Percentiles rank a stretch among this genome's conserved stretches.
phyloP scores from a whole-genome alignment of 805 yeast species.

The Yarrowia osloensis region DNA sequence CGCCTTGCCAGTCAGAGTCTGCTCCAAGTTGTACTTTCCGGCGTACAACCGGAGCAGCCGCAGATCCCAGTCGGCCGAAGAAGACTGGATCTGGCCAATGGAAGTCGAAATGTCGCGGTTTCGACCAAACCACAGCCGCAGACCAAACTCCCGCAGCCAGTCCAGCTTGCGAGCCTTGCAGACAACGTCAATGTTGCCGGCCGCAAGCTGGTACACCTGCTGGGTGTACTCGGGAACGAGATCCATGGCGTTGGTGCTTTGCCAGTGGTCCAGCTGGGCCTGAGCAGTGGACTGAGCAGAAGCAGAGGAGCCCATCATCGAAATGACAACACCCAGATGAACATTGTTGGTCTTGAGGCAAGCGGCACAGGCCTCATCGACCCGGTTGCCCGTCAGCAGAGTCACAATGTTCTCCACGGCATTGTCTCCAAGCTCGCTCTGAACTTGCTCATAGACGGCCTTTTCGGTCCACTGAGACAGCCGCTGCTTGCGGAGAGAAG shows the following conservation, averaged over 20 bases:
- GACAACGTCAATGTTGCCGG: slow-evolving; percentile 33
- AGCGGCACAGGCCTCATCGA: slow-evolving; percentile 59
- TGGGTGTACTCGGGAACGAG: slow-evolving; percentile 36
- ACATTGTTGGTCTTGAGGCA: slow-evolving; percentile 65
- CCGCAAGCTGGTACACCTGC: slow-evolving; percentile 26
- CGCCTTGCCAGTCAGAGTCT: slow-evolving; percentile 32
- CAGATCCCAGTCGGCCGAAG: slow-evolving; percentile 12
- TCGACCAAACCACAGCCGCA: slow-evolving; percentile 62
- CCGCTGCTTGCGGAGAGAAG: neutral
- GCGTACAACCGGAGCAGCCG: slow-evolving; percentile 33
- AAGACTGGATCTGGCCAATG: neutral
- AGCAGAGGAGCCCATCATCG: slow-evolving; percentile 61
- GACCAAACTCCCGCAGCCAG: slow-evolving; percentile 65
- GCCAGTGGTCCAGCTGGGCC: slow-evolving; percentile 29
- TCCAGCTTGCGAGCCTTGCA: slow-evolving; percentile 50
- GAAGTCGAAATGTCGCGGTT: slow-evolving; percentile 5
- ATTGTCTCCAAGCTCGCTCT: slow-evolving; percentile 44
- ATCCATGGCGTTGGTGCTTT: slow-evolving; percentile 1
- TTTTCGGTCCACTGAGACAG: neutral
- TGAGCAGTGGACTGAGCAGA: neutral
- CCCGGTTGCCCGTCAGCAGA: slow-evolving; percentile 50
- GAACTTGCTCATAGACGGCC: neutral
- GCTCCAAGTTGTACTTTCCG: slow-evolving; percentile 31
- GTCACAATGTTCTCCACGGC: slow-evolving; percentile 47
- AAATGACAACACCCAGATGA: slow-evolving; percentile 69